phyloP scores from a whole-genome alignment of 345 rosid genomes.

The Populus davidiana region DNA sequence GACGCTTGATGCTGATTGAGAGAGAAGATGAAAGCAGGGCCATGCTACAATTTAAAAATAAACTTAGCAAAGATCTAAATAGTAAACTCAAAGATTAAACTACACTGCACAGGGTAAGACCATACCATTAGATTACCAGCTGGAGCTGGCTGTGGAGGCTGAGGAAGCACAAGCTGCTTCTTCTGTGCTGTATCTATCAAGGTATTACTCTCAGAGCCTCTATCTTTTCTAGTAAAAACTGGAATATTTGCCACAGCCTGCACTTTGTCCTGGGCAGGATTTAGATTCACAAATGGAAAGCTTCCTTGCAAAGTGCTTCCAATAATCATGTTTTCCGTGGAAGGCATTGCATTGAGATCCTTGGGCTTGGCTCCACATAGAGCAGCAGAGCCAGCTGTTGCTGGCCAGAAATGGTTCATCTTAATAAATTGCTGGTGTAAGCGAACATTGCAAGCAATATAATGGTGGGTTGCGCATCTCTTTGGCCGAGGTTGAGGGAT shows the following conservation, averaged over 20 bases:
- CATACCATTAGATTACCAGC: slow-evolving; percentile 47
- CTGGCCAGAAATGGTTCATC: slow-evolving; percentile 40
- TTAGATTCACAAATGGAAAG: slow-evolving; percentile 25
- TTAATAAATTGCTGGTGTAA: slow-evolving; percentile 45
- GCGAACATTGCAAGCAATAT: slow-evolving; percentile 54
- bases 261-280: slow-evolving; percentile 37
- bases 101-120: background rate
- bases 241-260: slow-evolving; percentile 16
- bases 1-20: slow-evolving; percentile 42
- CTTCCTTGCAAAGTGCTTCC: slow-evolving; percentile 23
- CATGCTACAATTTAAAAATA: slow-evolving; percentile 34
- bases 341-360: slow-evolving; percentile 14
- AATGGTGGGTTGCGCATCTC: slow-evolving; percentile 51
- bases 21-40: slow-evolving; percentile 46
- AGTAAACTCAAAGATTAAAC: background rate
- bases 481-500: slow-evolving; percentile 45
- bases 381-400: slow-evolving; percentile 12
- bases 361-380: slow-evolving; percentile 28
- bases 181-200: background rate
- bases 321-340: slow-evolving; percentile 19
- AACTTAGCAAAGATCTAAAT: background rate
- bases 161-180: slow-evolving; percentile 17
- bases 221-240: slow-evolving; percentile 22
- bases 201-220: slow-evolving; percentile 32
- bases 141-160: slow-evolving; percentile 31